Evolutionary conservation across 805 yeast genomes (phyloP), one percentile per base, ranked within the genome.

Genomic region (Saturnispora mendoncae): DNA sequence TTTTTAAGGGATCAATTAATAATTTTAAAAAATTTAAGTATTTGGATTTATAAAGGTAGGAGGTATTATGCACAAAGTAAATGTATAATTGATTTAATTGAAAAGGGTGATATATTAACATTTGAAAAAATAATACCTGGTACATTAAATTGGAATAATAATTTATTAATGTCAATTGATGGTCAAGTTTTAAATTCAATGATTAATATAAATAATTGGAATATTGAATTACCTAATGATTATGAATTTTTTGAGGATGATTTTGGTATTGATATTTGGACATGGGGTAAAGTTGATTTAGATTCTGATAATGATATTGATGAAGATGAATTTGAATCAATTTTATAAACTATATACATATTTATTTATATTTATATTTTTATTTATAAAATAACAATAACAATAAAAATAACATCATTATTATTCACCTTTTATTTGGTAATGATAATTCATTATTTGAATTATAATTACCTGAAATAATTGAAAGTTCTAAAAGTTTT

Each of bases 401-500:
- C 19, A 24, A 20, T 33, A 28, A 20, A 26, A 24, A 13, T 13
- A 26, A 17, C 17, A n/a, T 12, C 10, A 14, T 13, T 6, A 4
- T 15, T 29, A 10, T 6, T 36, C 21, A 13, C 27, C 19, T 34
- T 15, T 34, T 46, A 18, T 38, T 42, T 4, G 36, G 25, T 15
- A 41, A 31, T 20, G 32, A 46, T 15, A 52, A 54, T 41, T 55
- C 59, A 29, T 55, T 54, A n/a, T 54, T 64, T 13, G 51, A 50
- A 6, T 56, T 51, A 38, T 61, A 62, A 4, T 50, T 46, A 2
- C 67, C 67, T 35, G 53, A 52, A 40, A 53, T 33, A 15, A 63
- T 55, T 36, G 64, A 57, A 45, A 55, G 49, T 45, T 62, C 65
- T 8, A 63, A 49, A 28, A 63, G 46, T 43, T 57, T 53, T 33